phyloP scores from a whole-genome alignment of 495 filamentous ascomycete genomes.

The Diplogelasinospora grovesii region DNA sequence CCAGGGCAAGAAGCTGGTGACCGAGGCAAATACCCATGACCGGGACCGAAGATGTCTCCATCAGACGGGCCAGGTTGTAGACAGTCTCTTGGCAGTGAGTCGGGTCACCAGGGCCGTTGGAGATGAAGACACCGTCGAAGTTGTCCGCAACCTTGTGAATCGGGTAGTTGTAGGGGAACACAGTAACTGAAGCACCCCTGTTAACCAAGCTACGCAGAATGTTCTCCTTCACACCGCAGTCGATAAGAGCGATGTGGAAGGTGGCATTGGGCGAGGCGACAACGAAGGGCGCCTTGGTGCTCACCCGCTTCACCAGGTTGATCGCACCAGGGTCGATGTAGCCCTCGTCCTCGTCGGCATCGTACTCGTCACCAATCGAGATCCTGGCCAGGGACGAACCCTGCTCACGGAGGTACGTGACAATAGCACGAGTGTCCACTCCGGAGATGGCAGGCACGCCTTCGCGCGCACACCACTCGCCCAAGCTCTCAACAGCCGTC shows the following conservation, averaged over 20 bases:
- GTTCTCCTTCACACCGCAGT: constrained; percentile 99
- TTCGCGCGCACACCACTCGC: constrained; percentile 91
- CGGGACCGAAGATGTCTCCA: constrained; percentile 83
- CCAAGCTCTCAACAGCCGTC: constrained; percentile 91
- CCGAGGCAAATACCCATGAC: constrained; percentile 97
- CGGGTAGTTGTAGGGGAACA: constrained; percentile 92
- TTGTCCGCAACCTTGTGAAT: constrained; percentile 97
- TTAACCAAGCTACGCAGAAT: constrained; percentile 88
- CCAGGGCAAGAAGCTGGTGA: constrained; percentile 80
- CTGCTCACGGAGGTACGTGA: constrained; percentile 90
- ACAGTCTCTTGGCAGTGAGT: constrained; percentile 92
- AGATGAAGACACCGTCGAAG: constrained; percentile 97
- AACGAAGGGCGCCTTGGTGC: constrained; percentile 96
- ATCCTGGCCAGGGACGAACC: constrained; percentile 93
- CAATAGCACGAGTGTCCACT: constrained; percentile 93
- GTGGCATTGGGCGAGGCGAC: constrained; percentile 71
- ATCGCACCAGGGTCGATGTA: constrained; percentile 93
- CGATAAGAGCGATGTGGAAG: constrained; percentile 87
- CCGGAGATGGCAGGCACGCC: constrained; percentile 94
- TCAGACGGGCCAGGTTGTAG: constrained; percentile 78
- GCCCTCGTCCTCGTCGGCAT: constrained; percentile 96
- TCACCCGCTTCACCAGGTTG: constrained; percentile 90
- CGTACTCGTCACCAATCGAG: constrained; percentile 95
- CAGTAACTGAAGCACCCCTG: constrained; percentile 81
- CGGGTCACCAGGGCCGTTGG: constrained; percentile 95